phyloP scores from a whole-genome alignment of 371 early-diverging fungal species.

The Umbelopsis sp. region DNA sequence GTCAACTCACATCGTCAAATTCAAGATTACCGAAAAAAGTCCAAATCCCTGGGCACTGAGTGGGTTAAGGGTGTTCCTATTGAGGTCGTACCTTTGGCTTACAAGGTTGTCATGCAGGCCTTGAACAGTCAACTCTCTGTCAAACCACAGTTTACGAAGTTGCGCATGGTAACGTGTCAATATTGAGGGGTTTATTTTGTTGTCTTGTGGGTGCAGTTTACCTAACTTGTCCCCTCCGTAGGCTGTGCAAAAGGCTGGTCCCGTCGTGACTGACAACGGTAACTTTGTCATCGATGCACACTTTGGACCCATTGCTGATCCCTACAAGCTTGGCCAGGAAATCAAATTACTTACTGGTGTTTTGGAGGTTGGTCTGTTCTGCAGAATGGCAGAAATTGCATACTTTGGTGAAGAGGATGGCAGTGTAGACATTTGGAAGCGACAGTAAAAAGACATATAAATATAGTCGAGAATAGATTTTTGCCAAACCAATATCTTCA shows the following conservation, averaged over 20 bases:
- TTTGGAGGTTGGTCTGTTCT: conserved; percentile 90
- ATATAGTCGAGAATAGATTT: neutral
- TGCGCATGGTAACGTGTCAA: conserved; percentile 4
- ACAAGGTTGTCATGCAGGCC: conserved; percentile 2
- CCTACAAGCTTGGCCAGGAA: conserved; percentile 24
- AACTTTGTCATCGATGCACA: conserved; percentile 90
- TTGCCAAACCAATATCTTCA: neutral
- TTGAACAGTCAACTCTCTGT: conserved; percentile 16
- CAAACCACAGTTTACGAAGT: neutral
- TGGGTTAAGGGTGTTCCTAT: conserved; percentile 90
- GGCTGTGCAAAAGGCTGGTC: conserved; percentile 81
- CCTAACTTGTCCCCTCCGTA: neutral
- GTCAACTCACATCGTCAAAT: neutral
- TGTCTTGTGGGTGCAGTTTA: neutral
- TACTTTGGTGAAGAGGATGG: conserved; percentile 28
- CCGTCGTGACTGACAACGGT: conserved; percentile 93
- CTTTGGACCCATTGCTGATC: conserved; percentile 74
- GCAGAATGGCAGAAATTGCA: conserved; percentile 79
- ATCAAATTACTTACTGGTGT: conserved; percentile 75
- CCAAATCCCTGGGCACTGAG: conserved; percentile 72
- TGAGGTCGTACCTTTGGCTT: conserved; percentile 85
- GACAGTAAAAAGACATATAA: conserved; percentile 1
- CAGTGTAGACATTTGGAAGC: conserved; percentile 24
- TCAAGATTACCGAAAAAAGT: conserved; percentile 82
- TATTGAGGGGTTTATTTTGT: neutral